phyloP scores from a whole-genome alignment of 176 grass and related monocot species.

The Tuctoria greenei region DNA sequence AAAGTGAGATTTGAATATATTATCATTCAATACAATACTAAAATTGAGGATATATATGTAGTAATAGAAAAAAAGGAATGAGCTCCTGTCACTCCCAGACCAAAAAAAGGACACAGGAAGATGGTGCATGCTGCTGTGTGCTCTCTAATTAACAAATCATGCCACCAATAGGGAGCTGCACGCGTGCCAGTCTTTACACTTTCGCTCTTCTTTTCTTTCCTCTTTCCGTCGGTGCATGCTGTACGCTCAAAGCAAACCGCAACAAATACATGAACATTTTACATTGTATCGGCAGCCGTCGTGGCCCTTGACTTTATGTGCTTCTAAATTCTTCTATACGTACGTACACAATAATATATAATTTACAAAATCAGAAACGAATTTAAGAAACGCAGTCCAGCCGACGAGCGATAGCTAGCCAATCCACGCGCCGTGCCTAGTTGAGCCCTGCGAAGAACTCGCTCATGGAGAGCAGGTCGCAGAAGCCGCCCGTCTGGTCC shows the following conservation, averaged over 20 bases:
- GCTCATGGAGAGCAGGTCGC: conserved; percentile 56
- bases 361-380: conserved; percentile 47
- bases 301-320: conserved; percentile 10
- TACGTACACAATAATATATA: conserved; percentile 35
- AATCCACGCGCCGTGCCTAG: conserved; percentile 19
- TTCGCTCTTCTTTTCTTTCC: background rate
- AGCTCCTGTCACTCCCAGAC: background rate
- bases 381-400: background rate
- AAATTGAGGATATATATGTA: background rate
- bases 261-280: conserved; percentile 6
- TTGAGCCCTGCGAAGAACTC: conserved; percentile 49
- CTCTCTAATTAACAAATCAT: conserved; percentile 20
- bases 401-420: background rate
- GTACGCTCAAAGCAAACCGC: conserved; percentile 18
- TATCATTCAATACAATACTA: background rate
- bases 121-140: background rate
- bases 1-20: conserved; percentile 25
- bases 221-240: conserved; percentile 32
- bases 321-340: conserved; percentile 27
- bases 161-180: conserved; percentile 11
- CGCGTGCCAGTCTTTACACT: conserved; percentile 11
- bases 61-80: background rate
- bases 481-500: conserved; percentile 48
- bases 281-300: background rate
- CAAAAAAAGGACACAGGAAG: background rate